phyloP scores from a whole-genome alignment of 1,284 basidiomycete genomes.

The Microbotryum saponariae region DNA sequence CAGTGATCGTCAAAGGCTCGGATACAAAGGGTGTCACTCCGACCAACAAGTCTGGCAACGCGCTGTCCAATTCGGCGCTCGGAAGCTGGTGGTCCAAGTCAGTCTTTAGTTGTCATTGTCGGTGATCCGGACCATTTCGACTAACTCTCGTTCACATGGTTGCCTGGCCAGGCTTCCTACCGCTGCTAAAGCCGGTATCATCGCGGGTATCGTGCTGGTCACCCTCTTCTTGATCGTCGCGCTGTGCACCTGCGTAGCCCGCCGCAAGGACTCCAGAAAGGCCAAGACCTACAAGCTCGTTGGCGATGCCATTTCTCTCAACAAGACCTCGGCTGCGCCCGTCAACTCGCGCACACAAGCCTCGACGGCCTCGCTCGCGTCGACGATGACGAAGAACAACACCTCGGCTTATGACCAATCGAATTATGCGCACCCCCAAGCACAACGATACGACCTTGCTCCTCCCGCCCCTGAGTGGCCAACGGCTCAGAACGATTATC shows the following conservation, averaged over 20 bases:
- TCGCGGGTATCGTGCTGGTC: constrained; percentile 18
- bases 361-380: background rate
- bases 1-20: constrained; percentile 24
- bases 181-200: constrained; percentile 20
- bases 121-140: background rate
- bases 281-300: constrained; percentile 1
- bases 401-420: background rate
- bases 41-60: background rate
- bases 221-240: constrained; percentile 25
- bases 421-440: constrained; percentile 4
- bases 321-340: background rate
- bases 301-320: background rate
- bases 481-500: constrained; percentile 7
- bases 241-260: constrained; percentile 24
- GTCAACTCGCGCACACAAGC: constrained; percentile 17
- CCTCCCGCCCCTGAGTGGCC: constrained; percentile 8
- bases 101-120: no score
- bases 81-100: constrained; percentile 27
- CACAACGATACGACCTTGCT: background rate
- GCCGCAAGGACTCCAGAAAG: constrained; percentile 6
- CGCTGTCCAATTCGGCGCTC: constrained; percentile 10
- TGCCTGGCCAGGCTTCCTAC: constrained; percentile 3
- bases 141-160: background rate
- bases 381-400: background rate
- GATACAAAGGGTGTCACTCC: constrained; percentile 20